phyloP scores from a whole-genome alignment of 2,329 filamentous ascomycete genomes.

The Colletotrichum filicis region DNA sequence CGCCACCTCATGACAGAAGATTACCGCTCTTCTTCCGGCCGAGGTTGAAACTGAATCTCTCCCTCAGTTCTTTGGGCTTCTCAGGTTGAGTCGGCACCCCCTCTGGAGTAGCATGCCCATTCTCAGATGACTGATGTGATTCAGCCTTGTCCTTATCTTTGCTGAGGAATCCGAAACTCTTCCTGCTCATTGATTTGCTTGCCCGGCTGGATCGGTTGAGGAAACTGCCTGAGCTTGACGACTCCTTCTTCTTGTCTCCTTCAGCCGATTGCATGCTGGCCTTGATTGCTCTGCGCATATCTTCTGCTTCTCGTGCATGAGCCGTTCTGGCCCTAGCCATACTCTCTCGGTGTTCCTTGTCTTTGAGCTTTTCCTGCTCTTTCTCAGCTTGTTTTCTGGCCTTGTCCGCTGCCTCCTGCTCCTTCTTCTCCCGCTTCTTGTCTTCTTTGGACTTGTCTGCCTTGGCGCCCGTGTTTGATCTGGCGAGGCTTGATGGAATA shows the following conservation, averaged over 20 bases:
- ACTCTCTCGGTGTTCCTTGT: slow-evolving; percentile 53
- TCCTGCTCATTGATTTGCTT: slow-evolving; percentile 83
- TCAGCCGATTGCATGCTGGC: slow-evolving; percentile 73
- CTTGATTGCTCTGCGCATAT: slow-evolving; percentile 72
- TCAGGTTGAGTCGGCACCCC: slow-evolving; percentile 43
- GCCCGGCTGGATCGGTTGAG: slow-evolving; percentile 76
- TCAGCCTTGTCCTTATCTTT: slow-evolving; percentile 57
- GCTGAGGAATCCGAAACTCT: slow-evolving; percentile 75
- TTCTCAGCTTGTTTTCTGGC: slow-evolving; percentile 58
- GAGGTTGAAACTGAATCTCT: slow-evolving; percentile 74
- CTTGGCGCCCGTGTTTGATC: slow-evolving; percentile 36
- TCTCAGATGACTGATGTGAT: slow-evolving; percentile 40
- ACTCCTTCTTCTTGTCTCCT: slow-evolving; percentile 53
- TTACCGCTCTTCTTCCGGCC: slow-evolving; percentile 78
- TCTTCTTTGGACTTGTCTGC: slow-evolving; percentile 65
- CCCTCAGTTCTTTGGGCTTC: slow-evolving; percentile 66
- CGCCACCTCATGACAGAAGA: slow-evolving; percentile 39
- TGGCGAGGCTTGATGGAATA: slow-evolving; percentile 39
- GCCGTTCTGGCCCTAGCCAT: slow-evolving; percentile 48
- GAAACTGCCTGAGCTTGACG: slow-evolving; percentile 55
- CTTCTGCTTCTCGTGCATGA: slow-evolving; percentile 67
- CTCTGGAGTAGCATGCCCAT: slow-evolving; percentile 43
- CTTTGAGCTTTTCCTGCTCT: slow-evolving; percentile 55
- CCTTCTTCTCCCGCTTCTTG: slow-evolving; percentile 76
- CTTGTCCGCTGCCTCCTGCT: slow-evolving; percentile 66